A percentile compares a stretch with the other conserved stretches of the same genome.
These are phyloP conservation scores for Mucor sp. DNA, from an alignment of 371 early-diverging fungal species.

Conservation along the genomic window DNA sequence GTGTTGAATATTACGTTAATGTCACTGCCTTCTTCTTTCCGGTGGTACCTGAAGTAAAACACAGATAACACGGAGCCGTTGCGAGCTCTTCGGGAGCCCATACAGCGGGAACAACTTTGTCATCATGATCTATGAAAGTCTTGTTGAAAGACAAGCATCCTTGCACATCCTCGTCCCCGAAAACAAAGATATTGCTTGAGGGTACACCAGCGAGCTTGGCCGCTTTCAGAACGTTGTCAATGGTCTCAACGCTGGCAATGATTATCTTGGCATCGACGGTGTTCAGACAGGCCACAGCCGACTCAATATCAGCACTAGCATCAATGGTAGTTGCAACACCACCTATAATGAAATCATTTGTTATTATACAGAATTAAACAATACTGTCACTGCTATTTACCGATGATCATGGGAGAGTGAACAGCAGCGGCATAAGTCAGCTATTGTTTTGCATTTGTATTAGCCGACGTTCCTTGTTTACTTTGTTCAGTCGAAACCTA, in stretches of 20 bases:
- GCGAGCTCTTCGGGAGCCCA: conserved; percentile 13
- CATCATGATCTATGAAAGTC: conserved; percentile 2
- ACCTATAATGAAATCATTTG: conserved; percentile 30
- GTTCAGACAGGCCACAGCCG: conserved; percentile 62
- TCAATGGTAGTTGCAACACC: conserved; percentile 64
- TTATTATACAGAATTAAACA: background rate
- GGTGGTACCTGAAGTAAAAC: conserved; percentile 33
- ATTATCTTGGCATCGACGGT: conserved; percentile 55
- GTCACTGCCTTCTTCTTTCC: conserved; percentile 24
- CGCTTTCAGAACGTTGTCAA: conserved; percentile 48
- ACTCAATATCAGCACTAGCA: conserved; percentile 48
- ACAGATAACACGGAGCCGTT: conserved; percentile 8
- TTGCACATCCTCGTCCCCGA: conserved; percentile 42
- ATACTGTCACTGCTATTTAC: background rate
- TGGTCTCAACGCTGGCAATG: conserved; percentile 28
- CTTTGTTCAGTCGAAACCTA: background rate
- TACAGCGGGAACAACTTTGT: conserved; percentile 2
- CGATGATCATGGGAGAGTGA: conserved; percentile 15
- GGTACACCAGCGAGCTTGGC: conserved; percentile 54
- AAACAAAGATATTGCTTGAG: conserved; percentile 43
- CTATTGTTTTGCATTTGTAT: background rate
- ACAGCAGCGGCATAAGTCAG: background rate
- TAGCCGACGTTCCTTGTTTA: background rate
- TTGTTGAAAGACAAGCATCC: background rate
- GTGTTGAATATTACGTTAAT: background rate